Percentiles rank a stretch among this genome's conserved stretches.
Conservation (phyloP, 768 basidiomycete species). For the Agrocybe pediades region DNA sequence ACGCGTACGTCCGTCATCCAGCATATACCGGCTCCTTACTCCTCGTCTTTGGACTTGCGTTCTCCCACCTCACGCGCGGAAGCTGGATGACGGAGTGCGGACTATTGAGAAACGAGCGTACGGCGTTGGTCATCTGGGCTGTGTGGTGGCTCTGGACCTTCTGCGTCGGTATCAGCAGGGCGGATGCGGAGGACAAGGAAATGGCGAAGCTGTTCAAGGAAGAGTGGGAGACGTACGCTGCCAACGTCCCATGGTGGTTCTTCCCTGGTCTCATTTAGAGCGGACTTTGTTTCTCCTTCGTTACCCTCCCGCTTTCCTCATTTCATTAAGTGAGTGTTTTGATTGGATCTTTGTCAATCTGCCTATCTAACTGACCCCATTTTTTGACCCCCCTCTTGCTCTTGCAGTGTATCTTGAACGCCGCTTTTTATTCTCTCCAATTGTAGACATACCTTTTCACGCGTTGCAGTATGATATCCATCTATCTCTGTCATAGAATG, state of each 20-base stretch:
- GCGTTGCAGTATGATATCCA: too few relatives aligned
- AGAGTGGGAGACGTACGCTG: conserved; percentile 52
- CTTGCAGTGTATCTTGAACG: too few relatives aligned
- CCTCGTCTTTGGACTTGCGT: conserved; percentile 46
- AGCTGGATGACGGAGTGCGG: conserved; percentile 51
- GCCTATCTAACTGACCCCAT: too few relatives aligned
- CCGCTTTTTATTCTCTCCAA: too few relatives aligned
- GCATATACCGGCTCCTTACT: conserved; percentile 56
- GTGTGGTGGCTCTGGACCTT: conserved; percentile 54
- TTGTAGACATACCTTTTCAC: too few relatives aligned
- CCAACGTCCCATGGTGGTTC: conserved; percentile 49
- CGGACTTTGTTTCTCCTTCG: too few relatives aligned
- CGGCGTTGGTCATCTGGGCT: conserved; percentile 31
- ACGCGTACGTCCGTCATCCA: conserved; percentile 56
- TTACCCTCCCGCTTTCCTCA: too few relatives aligned
- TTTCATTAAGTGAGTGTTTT: too few relatives aligned
- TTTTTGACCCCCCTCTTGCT: too few relatives aligned
- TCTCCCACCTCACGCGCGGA: conserved; percentile 47
- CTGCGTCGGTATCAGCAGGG: conserved; percentile 48
- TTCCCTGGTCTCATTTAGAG: conserved; percentile 44
- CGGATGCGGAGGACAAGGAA: conserved; percentile 51
- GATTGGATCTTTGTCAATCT: too few relatives aligned
- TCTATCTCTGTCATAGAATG: too few relatives aligned
- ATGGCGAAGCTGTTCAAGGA: conserved; percentile 45
- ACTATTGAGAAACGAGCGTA: conserved; percentile 24